phyloP scores from a whole-genome alignment of 345 rosid genomes.

The Lepidium sativum region DNA sequence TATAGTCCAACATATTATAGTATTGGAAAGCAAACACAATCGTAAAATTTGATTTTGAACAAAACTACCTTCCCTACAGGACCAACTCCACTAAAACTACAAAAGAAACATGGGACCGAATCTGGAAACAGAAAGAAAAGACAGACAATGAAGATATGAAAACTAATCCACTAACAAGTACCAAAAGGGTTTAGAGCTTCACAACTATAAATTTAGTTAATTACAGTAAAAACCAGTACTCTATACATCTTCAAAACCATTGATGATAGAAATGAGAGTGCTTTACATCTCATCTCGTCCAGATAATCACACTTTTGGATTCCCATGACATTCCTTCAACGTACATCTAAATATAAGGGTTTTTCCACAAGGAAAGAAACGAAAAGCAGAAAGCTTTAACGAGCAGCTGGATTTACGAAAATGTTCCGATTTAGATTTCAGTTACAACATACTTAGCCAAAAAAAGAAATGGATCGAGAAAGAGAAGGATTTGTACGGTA shows the following conservation, averaged over 20 bases:
- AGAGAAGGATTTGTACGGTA: slow-evolving; percentile 4
- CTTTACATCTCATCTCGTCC: neutral
- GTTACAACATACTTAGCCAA: neutral
- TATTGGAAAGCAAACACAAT: neutral
- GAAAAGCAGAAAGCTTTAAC: neutral
- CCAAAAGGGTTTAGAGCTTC: neutral
- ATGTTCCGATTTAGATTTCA: slow-evolving; percentile 5
- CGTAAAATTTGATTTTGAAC: neutral
- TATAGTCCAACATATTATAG: neutral
- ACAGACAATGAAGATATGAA: neutral
- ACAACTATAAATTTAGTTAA: neutral
- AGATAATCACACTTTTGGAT: neutral
- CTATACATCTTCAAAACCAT: neutral
- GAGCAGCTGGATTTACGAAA: neutral
- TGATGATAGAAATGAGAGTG: neutral
- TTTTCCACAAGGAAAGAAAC: neutral
- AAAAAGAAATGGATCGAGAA: neutral
- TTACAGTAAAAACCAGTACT: neutral
- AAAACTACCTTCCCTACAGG: neutral
- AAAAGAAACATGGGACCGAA: neutral
- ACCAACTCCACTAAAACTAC: neutral
- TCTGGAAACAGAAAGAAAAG: neutral
- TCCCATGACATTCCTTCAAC: neutral
- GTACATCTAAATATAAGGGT: neutral
- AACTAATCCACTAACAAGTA: neutral